A percentile compares a stretch with the other conserved stretches of the same genome.
These are phyloP conservation scores for Xerocomus cyaneibrunnescens DNA, from an alignment of 1,284 basidiomycete genomes.

Conservation along the genomic window DNA sequence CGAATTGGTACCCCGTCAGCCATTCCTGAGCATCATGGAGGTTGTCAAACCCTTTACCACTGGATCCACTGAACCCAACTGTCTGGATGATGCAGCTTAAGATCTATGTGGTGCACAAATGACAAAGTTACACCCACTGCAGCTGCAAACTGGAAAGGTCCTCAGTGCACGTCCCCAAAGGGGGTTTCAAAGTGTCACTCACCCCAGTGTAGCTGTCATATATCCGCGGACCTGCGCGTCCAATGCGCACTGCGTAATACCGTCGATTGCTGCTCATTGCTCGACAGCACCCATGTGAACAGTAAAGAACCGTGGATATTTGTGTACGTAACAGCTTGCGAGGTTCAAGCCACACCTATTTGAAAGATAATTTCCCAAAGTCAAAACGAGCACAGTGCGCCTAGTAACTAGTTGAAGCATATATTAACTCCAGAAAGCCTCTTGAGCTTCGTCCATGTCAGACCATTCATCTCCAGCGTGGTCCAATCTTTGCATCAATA, in stretches of 20 bases:
- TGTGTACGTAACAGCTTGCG: background rate
- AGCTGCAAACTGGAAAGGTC: conserved; percentile 19
- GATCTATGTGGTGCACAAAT: background rate
- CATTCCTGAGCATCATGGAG: conserved; percentile 32
- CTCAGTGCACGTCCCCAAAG: background rate
- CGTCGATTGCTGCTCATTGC: conserved; percentile 22
- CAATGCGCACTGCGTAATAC: conserved; percentile 38
- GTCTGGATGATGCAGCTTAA: conserved; percentile 21
- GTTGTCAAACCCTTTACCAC: conserved; percentile 36
- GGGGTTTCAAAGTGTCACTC: conserved; percentile 7
- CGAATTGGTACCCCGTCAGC: conserved; percentile 22
- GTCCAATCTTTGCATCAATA: conserved; percentile 1
- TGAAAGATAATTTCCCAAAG: too few relatives aligned
- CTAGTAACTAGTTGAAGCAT: too few relatives aligned
- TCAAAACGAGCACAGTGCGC: too few relatives aligned
- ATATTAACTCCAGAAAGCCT: conserved; percentile 14
- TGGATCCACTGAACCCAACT: conserved; percentile 31
- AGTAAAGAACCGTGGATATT: background rate
- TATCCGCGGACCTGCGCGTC: conserved; percentile 34
- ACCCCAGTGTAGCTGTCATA: conserved; percentile 33
- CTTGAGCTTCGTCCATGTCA: conserved; percentile 25
- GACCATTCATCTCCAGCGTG: conserved; percentile 14
- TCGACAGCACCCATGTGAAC: conserved; percentile 8
- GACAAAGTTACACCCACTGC: conserved; percentile 22
- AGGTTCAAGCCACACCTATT: too few relatives aligned